Evolutionary conservation across 2,329 filamentous ascomycete species (phyloP).

Genomic region (Aspergillus fijiensis): DNA sequence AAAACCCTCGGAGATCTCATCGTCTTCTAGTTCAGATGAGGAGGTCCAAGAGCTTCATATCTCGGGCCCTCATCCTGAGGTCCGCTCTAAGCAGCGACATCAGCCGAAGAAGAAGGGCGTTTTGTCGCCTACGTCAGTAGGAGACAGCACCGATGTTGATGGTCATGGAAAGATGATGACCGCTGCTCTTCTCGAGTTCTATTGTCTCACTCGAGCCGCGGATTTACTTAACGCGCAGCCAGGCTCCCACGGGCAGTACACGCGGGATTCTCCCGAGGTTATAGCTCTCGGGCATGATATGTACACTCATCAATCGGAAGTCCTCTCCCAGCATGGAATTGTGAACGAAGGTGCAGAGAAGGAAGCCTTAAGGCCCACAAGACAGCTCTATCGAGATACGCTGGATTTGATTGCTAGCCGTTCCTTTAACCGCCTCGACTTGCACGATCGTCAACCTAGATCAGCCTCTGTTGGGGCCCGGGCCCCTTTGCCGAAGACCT

Average conservation of each 20-base stretch:
- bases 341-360: slow-evolving; percentile 41
- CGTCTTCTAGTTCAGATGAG: slow-evolving; percentile 33
- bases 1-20: slow-evolving; percentile 39
- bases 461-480: slow-evolving; percentile 4
- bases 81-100: background rate
- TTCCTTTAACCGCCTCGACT: slow-evolving; percentile 37
- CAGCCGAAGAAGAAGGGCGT: slow-evolving; percentile 7
- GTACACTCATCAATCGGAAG: slow-evolving; percentile 44
- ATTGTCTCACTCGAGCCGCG: slow-evolving; percentile 44
- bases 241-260: slow-evolving; percentile 36
- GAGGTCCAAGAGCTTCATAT: slow-evolving; percentile 17
- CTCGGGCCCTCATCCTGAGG: background rate
- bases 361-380: slow-evolving; percentile 36
- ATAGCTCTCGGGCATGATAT: slow-evolving; percentile 43
- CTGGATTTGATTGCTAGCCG: slow-evolving; percentile 42
- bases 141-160: slow-evolving; percentile 28
- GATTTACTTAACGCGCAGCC: slow-evolving; percentile 45
- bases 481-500: slow-evolving; percentile 13
- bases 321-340: slow-evolving; percentile 44
- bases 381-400: slow-evolving; percentile 45
- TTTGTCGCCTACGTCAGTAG: background rate
- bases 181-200: slow-evolving; percentile 47
- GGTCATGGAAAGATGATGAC: slow-evolving; percentile 45
- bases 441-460: slow-evolving; percentile 19
- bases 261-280: slow-evolving; percentile 44